phyloP scores from a whole-genome alignment of 139 green algal species.

The Penium margaritaceum region DNA sequence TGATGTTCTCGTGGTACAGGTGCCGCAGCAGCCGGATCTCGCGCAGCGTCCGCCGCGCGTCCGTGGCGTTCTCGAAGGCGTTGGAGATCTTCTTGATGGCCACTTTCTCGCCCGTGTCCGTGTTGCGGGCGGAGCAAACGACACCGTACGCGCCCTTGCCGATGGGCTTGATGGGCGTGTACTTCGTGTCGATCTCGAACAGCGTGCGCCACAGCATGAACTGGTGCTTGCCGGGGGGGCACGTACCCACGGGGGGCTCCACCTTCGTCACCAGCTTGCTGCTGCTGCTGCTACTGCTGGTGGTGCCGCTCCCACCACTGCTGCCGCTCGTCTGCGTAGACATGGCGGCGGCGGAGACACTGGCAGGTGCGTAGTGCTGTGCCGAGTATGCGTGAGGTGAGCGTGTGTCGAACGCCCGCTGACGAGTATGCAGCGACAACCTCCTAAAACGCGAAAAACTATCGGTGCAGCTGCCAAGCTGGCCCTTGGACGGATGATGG shows the following conservation, averaged over 20 bases:
- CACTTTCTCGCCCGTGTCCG: conserved; percentile 48
- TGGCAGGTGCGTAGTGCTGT: too few species aligned
- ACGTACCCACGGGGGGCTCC: conserved; percentile 42
- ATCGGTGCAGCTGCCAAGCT: too few species aligned
- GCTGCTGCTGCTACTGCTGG: too few species aligned
- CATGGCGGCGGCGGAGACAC: too few species aligned
- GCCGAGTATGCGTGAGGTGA: too few species aligned
- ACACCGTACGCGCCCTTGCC: conserved; percentile 95
- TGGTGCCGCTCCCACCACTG: too few species aligned
- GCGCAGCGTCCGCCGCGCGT: conserved; percentile 81
- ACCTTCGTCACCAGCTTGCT: conserved; percentile 42
- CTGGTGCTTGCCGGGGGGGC: conserved; percentile 61
- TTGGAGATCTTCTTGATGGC: conserved; percentile 77
- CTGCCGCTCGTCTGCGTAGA: too few species aligned
- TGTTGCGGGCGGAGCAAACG: conserved; percentile 85
- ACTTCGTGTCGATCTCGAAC: conserved; percentile 83
- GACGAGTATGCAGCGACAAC: too few species aligned
- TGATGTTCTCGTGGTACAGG: conserved; percentile 78
- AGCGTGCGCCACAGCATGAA: conserved; percentile 76
- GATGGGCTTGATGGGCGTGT: conserved; percentile 66
- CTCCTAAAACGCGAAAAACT: too few species aligned
- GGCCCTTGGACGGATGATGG: too few species aligned
- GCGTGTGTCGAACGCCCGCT: too few species aligned
- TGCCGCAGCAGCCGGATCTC: conserved; percentile 92
- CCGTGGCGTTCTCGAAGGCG: conserved; percentile 89